Percentiles rank a stretch among this genome's conserved stretches.
These are phyloP conservation scores for Diutina mesorugosa DNA, from an alignment of 1,139 yeast species.

Conservation along the genomic window DNA sequence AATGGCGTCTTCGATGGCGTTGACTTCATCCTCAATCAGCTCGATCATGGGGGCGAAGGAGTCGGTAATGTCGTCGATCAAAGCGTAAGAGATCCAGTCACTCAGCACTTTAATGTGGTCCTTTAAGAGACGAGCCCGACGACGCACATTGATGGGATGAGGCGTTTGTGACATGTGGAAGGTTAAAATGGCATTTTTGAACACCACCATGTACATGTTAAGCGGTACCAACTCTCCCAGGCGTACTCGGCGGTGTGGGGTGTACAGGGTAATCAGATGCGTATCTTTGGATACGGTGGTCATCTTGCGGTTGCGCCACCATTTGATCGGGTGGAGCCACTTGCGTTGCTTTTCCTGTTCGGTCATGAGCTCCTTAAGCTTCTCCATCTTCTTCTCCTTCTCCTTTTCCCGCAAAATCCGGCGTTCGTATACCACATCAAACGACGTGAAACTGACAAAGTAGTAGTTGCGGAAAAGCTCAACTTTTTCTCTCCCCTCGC, in stretches of 20 bases:
- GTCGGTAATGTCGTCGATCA: constrained; percentile 94
- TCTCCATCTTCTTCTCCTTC: constrained; percentile 25
- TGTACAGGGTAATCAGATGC: neutral
- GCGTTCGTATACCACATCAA: constrained; percentile 72
- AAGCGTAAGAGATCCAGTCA: constrained; percentile 95
- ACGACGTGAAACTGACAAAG: constrained; percentile 85
- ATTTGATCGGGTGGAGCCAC: neutral
- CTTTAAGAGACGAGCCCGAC: constrained; percentile 76
- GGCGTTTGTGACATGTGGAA: constrained; percentile 94
- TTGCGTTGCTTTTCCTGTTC: neutral
- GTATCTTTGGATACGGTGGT: neutral
- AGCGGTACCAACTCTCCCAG: constrained; percentile 81
- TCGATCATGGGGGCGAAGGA: constrained; percentile 96
- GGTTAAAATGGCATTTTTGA: constrained; percentile 80
- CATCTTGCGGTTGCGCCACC: neutral
- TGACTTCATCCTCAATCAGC: constrained; percentile 85
- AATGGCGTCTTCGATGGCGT: constrained; percentile 83
- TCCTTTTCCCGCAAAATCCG: constrained; percentile 34
- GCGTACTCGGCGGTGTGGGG: constrained; percentile 16
- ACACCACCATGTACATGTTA: constrained; percentile 86
- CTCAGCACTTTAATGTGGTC: constrained; percentile 86
- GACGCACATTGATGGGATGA: constrained; percentile 88
- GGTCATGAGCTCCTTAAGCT: constrained; percentile 21
- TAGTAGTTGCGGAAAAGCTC: constrained; percentile 84
- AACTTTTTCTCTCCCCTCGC: constrained; percentile 91